Percentiles rank a stretch among this genome's conserved stretches.
Evolutionary conservation across 768 basidiomycete species (phyloP).

Genomic region (Tylopilus vinaceipallidus): DNA sequence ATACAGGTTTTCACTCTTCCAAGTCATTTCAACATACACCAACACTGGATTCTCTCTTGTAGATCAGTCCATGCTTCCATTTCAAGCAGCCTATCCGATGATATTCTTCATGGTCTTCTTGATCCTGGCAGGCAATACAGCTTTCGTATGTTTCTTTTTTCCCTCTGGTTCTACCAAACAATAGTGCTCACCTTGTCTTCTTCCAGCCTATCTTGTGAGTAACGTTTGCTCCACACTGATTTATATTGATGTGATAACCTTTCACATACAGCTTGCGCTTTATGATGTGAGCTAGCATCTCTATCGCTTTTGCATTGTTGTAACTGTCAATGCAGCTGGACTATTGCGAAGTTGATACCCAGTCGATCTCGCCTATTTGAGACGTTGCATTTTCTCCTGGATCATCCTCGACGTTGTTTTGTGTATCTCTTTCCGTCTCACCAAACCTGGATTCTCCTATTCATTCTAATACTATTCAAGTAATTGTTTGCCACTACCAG

Average conservation of each 20-base stretch:
- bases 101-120: conserved; percentile 67
- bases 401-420: conserved; percentile 92
- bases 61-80: conserved; percentile 90
- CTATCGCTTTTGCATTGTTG: not conserved
- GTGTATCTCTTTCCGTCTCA: conserved; percentile 90
- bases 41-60: conserved; percentile 87
- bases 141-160: conserved; percentile 65
- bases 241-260: not conserved
- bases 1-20: conserved; percentile 79
- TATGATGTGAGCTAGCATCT: conserved; percentile 58
- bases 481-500: conserved; percentile 25
- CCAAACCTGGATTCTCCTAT: conserved; percentile 89
- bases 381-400: conserved; percentile 87
- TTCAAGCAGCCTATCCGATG: conserved; percentile 83
- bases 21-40: conserved; percentile 82
- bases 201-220: conserved; percentile 82
- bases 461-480: conserved; percentile 68
- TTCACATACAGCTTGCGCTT: conserved; percentile 62
- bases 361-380: conserved; percentile 61
- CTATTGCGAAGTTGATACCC: conserved; percentile 58
- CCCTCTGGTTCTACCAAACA: not conserved
- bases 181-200: not conserved
- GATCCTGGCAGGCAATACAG: conserved; percentile 91
- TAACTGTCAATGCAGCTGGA: conserved; percentile 57
- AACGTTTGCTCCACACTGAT: not conserved